Evolutionary conservation across 768 basidiomycete species (phyloP).

Genomic region (Pleurotus sapidus): DNA sequence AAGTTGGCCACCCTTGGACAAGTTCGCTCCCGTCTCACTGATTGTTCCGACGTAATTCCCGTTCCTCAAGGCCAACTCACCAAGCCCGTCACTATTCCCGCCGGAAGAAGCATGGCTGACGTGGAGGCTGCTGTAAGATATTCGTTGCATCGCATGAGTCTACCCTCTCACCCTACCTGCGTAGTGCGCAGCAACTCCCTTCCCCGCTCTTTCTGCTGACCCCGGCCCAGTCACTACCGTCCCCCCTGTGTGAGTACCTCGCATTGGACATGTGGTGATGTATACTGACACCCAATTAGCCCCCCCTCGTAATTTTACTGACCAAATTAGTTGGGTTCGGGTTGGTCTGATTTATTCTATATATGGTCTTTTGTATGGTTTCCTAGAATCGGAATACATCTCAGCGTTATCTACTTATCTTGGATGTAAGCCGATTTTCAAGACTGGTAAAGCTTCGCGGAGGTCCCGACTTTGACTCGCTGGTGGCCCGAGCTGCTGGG

Average conservation of each 20-base stretch:
- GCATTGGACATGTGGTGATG: not conserved
- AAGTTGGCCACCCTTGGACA: conserved; percentile 29
- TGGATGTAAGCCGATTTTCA: no score
- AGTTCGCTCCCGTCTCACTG: conserved; percentile 13
- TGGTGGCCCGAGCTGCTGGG: no score
- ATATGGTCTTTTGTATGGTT: no score
- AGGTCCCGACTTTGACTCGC: no score
- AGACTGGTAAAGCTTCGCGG: no score
- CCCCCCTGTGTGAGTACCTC: conserved; percentile 15
- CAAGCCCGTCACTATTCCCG: conserved; percentile 21
- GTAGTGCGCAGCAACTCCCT: conserved; percentile 19
- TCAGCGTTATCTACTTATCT: no score
- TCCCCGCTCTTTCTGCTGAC: conserved; percentile 20
- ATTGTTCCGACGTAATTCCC: conserved; percentile 27
- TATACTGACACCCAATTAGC: not conserved
- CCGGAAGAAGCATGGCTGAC: conserved; percentile 24
- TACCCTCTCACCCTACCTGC: not conserved
- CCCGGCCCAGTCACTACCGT: conserved; percentile 17
- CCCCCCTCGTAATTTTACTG: conserved; percentile 9
- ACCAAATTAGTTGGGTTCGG: no score
- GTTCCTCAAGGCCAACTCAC: conserved; percentile 9
- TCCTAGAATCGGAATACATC: no score
- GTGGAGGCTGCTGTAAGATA: conserved; percentile 22
- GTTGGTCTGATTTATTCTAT: no score
- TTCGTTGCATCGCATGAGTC: not conserved